Base-by-base conservation (phyloP, 208 protist genomes). In the Lotmaria passim region DNA sequence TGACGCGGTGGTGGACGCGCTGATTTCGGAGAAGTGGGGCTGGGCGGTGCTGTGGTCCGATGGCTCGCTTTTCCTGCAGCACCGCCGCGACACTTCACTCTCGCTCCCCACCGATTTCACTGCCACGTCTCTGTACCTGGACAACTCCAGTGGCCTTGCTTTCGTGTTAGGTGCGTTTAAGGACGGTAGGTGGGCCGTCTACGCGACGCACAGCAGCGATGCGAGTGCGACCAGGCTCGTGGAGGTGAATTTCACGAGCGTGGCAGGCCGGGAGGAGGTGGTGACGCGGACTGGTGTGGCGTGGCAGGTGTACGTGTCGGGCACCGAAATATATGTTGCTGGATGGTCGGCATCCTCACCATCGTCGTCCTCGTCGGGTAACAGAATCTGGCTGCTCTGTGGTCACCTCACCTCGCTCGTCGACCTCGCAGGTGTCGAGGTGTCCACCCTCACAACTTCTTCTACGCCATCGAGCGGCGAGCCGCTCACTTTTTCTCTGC, bases 221-320 rank as follows among this genome's bases (percentile, higher is more conserved):
- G 46, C 5, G 21, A 11, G 39, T 7, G 39, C 12, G 4, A 26
- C 19, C 1, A n/a, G n/a, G 8, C 2, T 63, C 12, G 30, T 50
- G 8, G 43, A 23, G 6, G 51, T 71, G 2, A 31, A 26, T 14
- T n/a, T 71, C 7, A 17, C 7, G 19, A 50, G n/a, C 8, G 44
- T 23, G 41, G 38, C 38, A 4, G 41, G 8, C 38, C 26, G 38
- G 15, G 53, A 17, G 2, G 39, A 10, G 2, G 7, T 46, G 17
- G 30, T 12, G n/a, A n/a, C n/a, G 17, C 23, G 12, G 44, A 17
- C 7, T 6, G 55, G 66, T 7, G 28, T 19, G 31, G 66, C 66
- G 34, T 71, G 66, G 66, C 41, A 23, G 33, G 46, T 71, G 56
- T 38, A 41, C 31, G 38, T 39, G 21, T 41, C 53, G 15, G 66